Evolutionary conservation across 139 green algal genomes (phyloP), one percentile per base, ranked within the genome.

Genomic region (Tetraselmis chui): DNA sequence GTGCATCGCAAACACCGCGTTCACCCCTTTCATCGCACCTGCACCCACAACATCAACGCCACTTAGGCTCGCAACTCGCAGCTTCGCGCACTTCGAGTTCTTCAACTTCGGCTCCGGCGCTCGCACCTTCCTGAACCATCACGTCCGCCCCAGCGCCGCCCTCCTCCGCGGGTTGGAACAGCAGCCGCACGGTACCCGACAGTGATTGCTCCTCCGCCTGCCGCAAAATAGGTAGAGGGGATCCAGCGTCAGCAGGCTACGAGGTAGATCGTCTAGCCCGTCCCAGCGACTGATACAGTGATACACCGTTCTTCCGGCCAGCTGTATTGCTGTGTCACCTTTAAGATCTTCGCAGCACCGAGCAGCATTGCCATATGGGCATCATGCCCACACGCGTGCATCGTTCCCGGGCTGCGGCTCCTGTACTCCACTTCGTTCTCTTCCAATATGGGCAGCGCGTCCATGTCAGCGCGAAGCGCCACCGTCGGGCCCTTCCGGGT

Each of bases 111-210:
- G n/a, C n/a, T n/a, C n/a, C 45, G 45, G 45, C 45, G 58, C 2
- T 23, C 59, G 75, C 85, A 83, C 84, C 88, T 75, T 92, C 88
- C 26, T 90, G 31, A 0, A 96, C 86, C 86, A 97, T 92, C 2
- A 75, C 27, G 25, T 90, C 79, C 0, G 84, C 95, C 18, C 95
- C 95, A 24, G 90, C 94, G 0, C 87, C 84, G 11, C 91, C 92
- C 87, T 98, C 95, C 87, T 98, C 95, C 23, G 94, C 95, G 1
- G 95, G 95, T 86, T 98, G 95, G 90, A 98, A 99, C 23, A 98
- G 30, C 22, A 98, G 89, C 59, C 88, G 84, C 31, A 98, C 93
- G 0, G 79, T 93, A 78, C 94, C 94, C 74, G 86, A 67, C 31
- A 91, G 75, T 0, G 85, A 59, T 75, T 87, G 59, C n/a, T 87